Evolutionary conservation across 2,329 filamentous ascomycete species (phyloP).

Genomic region (Metarhizium sp.): DNA sequence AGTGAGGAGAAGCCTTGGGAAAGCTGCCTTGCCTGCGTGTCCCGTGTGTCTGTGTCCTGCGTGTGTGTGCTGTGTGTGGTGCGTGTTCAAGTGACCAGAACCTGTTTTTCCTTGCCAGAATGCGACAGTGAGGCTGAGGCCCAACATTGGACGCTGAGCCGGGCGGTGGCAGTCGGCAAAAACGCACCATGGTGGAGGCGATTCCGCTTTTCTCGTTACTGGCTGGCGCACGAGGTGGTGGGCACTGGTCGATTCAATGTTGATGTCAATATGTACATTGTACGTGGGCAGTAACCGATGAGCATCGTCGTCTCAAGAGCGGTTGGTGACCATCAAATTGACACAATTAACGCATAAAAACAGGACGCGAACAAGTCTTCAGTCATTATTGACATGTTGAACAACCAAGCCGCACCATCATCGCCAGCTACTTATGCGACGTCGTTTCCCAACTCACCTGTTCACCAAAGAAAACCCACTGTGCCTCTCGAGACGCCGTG

Average conservation of each 20-base stretch:
- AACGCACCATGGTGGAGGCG: background rate
- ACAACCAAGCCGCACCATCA: no score
- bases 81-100: no score
- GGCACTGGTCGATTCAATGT: no score
- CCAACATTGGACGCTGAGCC: background rate
- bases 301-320: no score
- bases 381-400: no score
- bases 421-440: background rate
- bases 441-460: background rate
- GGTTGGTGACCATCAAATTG: no score
- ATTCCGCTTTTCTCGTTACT: background rate
- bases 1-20: constrained; percentile 4
- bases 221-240: no score
- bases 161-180: constrained; percentile 10
- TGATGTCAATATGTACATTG: no score
- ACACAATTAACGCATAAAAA: no score
- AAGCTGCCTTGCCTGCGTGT: background rate
- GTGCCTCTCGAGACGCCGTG: constrained; percentile 1
- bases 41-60: no score
- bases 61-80: background rate
- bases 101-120: background rate
- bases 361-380: no score
- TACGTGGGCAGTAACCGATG: no score
- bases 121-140: constrained; percentile 5
- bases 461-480: background rate